These are phyloP conservation scores for Volvox africanus DNA, from an alignment of 139 green algal genomes.

Conservation along the genomic window DNA sequence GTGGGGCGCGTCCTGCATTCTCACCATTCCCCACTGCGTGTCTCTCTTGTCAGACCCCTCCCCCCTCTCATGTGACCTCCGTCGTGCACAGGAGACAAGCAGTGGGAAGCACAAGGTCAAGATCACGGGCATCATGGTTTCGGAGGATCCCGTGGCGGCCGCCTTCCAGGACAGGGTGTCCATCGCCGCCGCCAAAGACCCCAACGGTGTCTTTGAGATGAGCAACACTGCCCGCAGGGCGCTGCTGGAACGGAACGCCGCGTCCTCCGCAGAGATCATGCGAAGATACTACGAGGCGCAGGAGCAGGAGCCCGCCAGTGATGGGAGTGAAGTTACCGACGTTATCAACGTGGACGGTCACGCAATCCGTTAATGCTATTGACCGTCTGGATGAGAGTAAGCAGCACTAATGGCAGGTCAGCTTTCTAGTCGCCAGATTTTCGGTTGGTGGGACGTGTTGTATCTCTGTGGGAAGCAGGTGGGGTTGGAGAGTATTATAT, in stretches of 20 bases:
- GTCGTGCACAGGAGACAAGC: not conserved
- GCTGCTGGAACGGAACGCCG: not conserved
- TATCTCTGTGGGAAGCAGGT: too few relatives aligned
- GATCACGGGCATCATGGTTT: constrained; percentile 50
- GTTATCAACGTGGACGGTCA: too few relatives aligned
- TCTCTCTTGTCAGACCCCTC: too few relatives aligned
- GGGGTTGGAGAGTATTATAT: too few relatives aligned
- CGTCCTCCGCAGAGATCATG: not conserved
- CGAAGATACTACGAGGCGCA: not conserved
- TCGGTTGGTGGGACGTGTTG: too few relatives aligned
- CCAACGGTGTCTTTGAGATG: constrained; percentile 27
- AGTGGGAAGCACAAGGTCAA: constrained; percentile 52
- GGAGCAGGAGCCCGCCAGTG: not conserved
- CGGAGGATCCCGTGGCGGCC: constrained; percentile 30
- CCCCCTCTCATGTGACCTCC: not conserved
- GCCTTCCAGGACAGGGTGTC: constrained; percentile 37
- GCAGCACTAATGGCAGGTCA: too few relatives aligned
- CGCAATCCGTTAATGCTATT: too few relatives aligned
- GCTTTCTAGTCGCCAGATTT: too few relatives aligned
- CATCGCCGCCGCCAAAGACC: not conserved
- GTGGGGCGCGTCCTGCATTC: not conserved
- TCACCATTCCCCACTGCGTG: too few relatives aligned
- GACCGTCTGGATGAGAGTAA: too few relatives aligned
- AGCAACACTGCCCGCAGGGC: constrained; percentile 7
- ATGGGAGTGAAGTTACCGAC: too few relatives aligned